phyloP scores from a whole-genome alignment of 441 rosid species.

The Adansonia rubrostipa region DNA sequence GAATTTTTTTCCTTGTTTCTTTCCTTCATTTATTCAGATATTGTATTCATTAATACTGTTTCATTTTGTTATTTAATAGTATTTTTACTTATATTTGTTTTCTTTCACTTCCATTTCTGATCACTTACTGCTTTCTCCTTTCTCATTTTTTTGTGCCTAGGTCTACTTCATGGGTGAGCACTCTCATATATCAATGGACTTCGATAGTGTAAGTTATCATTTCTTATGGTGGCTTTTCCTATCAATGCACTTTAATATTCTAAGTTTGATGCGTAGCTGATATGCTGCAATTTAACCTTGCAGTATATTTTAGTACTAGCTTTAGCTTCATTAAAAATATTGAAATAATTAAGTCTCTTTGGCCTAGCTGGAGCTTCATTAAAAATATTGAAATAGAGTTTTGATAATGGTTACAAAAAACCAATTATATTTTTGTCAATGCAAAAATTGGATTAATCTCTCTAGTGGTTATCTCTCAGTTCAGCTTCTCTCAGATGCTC shows the following conservation, averaged over 20 bases:
- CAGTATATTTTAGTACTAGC: neutral
- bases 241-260: slow-evolving; percentile 20
- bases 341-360: slow-evolving; percentile 11
- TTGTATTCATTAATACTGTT: slow-evolving; percentile 10
- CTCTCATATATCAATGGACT: slow-evolving; percentile 84
- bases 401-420: slow-evolving; percentile 14
- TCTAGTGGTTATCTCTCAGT: slow-evolving; percentile 4
- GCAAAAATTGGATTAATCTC: neutral
- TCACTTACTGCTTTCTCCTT: slow-evolving; percentile 17
- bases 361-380: slow-evolving; percentile 14
- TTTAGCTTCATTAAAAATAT: neutral
- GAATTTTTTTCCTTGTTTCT: neutral
- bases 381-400: neutral
- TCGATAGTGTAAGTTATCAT: slow-evolving; percentile 69
- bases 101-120: neutral
- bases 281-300: slow-evolving; percentile 4
- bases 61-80: neutral
- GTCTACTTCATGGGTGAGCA: slow-evolving; percentile 91
- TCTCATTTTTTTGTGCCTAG: slow-evolving; percentile 43
- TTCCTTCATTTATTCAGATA: neutral
- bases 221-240: slow-evolving; percentile 20
- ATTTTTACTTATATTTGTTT: slow-evolving; percentile 9
- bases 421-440: slow-evolving; percentile 16
- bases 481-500: slow-evolving; percentile 18
- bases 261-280: neutral